A percentile compares a stretch with the other conserved stretches of the same genome.
Conservation (phyloP, 2,329 filamentous ascomycete genomes). For the Thielaviopsis populi region DNA sequence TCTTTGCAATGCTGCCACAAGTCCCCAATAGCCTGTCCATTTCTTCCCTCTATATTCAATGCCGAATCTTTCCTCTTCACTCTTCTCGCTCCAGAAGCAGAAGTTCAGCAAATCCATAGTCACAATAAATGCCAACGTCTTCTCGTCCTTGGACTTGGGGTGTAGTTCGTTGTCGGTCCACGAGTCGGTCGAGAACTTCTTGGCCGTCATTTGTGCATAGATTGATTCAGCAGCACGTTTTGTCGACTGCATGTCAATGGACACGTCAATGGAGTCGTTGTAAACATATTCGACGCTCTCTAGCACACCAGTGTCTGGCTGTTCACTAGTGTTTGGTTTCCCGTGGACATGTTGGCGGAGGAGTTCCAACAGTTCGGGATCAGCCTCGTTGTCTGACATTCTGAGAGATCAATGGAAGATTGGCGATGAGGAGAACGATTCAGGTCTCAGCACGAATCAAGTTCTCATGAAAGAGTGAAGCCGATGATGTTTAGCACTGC, state of each 20-base stretch:
- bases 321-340: conserved; percentile 36
- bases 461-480: background rate
- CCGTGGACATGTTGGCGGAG: conserved; percentile 65
- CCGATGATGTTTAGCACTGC: background rate
- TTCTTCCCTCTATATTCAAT: conserved; percentile 64
- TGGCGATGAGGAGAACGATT: background rate
- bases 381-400: conserved; percentile 88
- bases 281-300: conserved; percentile 73
- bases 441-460: background rate
- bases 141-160: conserved; percentile 65
- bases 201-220: conserved; percentile 66
- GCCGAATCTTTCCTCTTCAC: conserved; percentile 59
- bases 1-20: conserved; percentile 74
- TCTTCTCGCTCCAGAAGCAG: conserved; percentile 75
- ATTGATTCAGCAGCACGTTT: conserved; percentile 71
- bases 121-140: conserved; percentile 82
- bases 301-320: conserved; percentile 68
- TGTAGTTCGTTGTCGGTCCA: conserved; percentile 88
- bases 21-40: conserved; percentile 93
- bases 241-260: conserved; percentile 66
- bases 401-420: conserved; percentile 16
- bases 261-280: conserved; percentile 85
- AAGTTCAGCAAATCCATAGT: conserved; percentile 96
- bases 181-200: conserved; percentile 65
- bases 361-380: conserved; percentile 73